These are phyloP conservation scores for Yarrowia alimentaria DNA, from an alignment of 805 yeast species.

Conservation along the genomic window DNA sequence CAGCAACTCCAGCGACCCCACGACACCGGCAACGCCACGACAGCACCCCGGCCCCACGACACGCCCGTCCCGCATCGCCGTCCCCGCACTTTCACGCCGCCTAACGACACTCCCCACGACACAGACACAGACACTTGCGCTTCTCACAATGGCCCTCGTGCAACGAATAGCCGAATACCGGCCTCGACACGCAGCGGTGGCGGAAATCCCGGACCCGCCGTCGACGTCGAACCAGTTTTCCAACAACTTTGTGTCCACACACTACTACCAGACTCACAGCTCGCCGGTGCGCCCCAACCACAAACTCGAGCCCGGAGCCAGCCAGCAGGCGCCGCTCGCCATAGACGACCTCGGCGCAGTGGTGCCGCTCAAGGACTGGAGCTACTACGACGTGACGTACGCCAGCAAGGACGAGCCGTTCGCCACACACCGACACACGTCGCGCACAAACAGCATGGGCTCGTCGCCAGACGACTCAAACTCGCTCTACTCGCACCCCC, in stretches of 20 bases:
- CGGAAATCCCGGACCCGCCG: constrained; percentile 21
- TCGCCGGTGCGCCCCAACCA: constrained; percentile 12
- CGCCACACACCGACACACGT: not conserved
- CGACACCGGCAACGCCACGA: not conserved
- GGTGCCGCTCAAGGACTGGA: constrained; percentile 15
- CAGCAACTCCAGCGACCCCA: not conserved
- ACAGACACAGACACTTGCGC: not conserved
- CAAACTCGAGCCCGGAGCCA: not conserved
- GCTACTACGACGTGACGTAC: constrained; percentile 19
- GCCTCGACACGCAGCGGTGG: constrained; percentile 23
- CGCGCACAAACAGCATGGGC: constrained; percentile 24
- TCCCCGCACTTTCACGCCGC: too few relatives aligned
- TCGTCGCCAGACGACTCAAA: constrained; percentile 9
- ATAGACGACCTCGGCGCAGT: constrained; percentile 4
- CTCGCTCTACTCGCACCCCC: constrained; percentile 16
- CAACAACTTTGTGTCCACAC: constrained; percentile 24
- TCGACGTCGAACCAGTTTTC: constrained; percentile 17
- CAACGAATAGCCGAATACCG: constrained; percentile 25
- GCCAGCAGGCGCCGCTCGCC: not conserved
- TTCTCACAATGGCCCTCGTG: constrained; percentile 18
- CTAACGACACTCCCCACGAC: not conserved
- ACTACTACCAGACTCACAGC: constrained; percentile 6
- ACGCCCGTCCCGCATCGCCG: too few relatives aligned
- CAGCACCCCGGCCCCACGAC: too few relatives aligned
- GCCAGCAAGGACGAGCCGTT: constrained; percentile 7